A percentile compares a stretch with the other conserved stretches of the same genome.
Conservation (phyloP, 768 basidiomycete genomes). For the Postia placenta region DNA sequence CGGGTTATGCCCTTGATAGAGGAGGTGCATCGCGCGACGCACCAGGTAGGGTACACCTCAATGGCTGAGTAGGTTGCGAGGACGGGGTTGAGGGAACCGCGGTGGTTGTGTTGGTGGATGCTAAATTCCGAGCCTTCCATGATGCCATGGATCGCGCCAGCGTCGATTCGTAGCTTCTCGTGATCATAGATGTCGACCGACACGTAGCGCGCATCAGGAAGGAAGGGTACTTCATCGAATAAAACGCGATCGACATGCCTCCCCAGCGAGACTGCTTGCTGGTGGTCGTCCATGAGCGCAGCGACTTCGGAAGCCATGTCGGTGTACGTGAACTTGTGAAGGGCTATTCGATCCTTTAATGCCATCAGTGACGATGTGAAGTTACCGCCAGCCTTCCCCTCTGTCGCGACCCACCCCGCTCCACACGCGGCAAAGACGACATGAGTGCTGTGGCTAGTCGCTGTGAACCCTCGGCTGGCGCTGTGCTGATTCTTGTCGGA, state of each 20-base stretch:
- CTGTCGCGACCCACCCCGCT: conserved; percentile 47
- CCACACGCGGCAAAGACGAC: conserved; percentile 53
- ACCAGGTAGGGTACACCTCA: conserved; percentile 55
- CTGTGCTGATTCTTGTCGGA: conserved; percentile 32
- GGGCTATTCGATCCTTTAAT: conserved; percentile 36
- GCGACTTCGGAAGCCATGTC: conserved; percentile 41
- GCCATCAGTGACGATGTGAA: conserved; percentile 54
- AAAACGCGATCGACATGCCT: conserved; percentile 40
- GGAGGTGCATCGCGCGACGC: conserved; percentile 39
- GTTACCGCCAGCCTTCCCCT: conserved; percentile 57
- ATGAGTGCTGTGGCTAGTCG: conserved; percentile 35
- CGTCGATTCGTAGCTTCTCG: conserved; percentile 42
- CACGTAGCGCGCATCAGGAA: conserved; percentile 41
- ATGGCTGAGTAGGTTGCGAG: conserved; percentile 45
- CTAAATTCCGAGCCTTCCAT: conserved; percentile 58
- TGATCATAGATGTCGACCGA: conserved; percentile 31
- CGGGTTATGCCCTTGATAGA: conserved; percentile 24
- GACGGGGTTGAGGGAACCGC: conserved; percentile 50
- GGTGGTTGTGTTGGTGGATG: conserved; percentile 55
- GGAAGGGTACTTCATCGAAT: conserved; percentile 54
- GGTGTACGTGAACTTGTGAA: conserved; percentile 48
- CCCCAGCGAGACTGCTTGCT: conserved; percentile 48
- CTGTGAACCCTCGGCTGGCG: conserved; percentile 40
- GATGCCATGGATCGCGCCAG: conserved; percentile 58
- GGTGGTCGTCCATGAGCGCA: conserved; percentile 32